Percentiles rank a stretch among this genome's conserved stretches.
phyloP scores from a whole-genome alignment of 257 asterid species.

The Anisodus tanguticus region DNA sequence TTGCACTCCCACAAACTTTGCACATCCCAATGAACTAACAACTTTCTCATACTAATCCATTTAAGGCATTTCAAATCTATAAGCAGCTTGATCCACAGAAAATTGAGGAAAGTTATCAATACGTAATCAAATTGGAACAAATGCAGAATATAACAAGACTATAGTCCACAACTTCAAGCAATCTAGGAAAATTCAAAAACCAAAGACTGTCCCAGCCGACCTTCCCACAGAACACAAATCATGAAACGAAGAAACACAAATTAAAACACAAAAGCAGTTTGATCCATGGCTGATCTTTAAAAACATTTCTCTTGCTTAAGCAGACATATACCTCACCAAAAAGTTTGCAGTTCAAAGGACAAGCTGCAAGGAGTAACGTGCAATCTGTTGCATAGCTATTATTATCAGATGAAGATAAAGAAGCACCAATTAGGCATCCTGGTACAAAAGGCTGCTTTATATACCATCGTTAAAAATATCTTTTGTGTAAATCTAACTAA shows the following conservation, averaged over 20 bases:
- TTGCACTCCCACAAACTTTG: constrained; percentile 28
- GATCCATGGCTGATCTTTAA: neutral
- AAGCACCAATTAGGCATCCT: neutral
- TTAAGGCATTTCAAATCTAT: constrained; percentile 32
- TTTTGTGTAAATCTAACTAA: neutral
- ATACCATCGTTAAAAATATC: neutral
- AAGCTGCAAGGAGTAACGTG: neutral
- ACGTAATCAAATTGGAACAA: neutral
- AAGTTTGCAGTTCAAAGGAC: neutral
- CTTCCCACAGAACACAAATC: constrained; percentile 1
- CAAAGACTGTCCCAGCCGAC: neutral
- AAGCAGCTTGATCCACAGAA: constrained; percentile 22
- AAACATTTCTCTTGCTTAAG: neutral
- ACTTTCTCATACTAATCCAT: constrained; percentile 38
- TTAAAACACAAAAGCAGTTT: neutral
- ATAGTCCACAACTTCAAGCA: constrained; percentile 22
- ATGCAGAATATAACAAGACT: neutral
- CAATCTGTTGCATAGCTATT: neutral
- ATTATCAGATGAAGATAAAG: neutral
- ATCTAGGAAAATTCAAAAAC: neutral
- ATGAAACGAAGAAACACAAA: neutral
- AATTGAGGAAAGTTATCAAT: constrained; percentile 25
- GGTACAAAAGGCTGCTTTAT: neutral
- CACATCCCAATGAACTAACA: constrained; percentile 32
- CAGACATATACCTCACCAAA: neutral